These are phyloP conservation scores for Meyerozyma athensensis DNA, from an alignment of 1,139 yeast genomes.

Conservation along the genomic window DNA sequence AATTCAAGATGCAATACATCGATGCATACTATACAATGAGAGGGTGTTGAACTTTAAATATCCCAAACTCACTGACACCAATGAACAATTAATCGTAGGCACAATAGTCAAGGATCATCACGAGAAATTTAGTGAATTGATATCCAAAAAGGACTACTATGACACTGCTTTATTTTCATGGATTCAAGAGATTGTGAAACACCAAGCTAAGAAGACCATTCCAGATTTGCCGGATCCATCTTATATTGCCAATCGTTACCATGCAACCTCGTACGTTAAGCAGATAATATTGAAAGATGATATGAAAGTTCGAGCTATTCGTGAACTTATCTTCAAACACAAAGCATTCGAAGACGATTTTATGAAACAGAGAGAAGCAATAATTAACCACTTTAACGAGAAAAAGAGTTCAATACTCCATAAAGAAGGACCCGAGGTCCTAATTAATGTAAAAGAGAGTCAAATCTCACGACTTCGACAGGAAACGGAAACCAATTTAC, in stretches of 20 bases:
- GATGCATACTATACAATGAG: neutral
- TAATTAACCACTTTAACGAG: constrained; percentile 11
- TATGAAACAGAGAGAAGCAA: constrained; percentile 11
- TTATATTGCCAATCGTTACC: constrained; percentile 18
- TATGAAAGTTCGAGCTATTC: constrained; percentile 5
- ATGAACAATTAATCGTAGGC: neutral
- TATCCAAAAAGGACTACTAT: neutral
- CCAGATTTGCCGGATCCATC: constrained; percentile 12
- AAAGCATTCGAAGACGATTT: constrained; percentile 15
- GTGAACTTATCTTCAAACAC: constrained; percentile 14
- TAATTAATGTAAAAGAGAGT: constrained; percentile 5
- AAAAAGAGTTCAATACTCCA: constrained; percentile 6
- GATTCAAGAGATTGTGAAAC: neutral
- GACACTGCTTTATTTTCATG: neutral
- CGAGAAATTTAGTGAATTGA: neutral
- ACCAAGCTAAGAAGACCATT: neutral
- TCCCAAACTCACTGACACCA: neutral
- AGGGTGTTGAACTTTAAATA: neutral
- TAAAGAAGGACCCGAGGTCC: constrained; percentile 4
- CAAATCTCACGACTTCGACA: constrained; percentile 7
- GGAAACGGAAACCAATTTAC: constrained; percentile 11
- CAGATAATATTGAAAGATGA: constrained; percentile 5
- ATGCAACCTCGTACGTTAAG: constrained; percentile 16
- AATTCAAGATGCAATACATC: neutral
- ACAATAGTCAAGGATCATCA: neutral